Percentiles rank a stretch among this genome's conserved stretches.
Conservation (phyloP, 306 rosid genomes). For the Psophocarpus tetragonolobus region DNA sequence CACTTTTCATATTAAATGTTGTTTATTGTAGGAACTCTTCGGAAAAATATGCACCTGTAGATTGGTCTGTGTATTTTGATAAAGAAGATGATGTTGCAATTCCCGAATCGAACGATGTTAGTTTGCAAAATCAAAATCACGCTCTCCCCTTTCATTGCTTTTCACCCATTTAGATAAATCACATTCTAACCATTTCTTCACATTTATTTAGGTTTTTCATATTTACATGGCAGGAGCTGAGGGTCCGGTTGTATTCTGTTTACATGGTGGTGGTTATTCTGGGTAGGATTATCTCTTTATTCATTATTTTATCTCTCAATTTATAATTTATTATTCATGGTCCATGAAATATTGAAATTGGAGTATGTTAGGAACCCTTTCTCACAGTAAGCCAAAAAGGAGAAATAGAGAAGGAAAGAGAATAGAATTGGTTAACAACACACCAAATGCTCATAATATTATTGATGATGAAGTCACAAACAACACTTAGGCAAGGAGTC, state of each 20-base stretch:
- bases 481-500: too few relatives aligned
- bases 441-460: too few relatives aligned
- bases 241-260: slow-evolving; percentile 92
- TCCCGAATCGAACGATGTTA: slow-evolving; percentile 68
- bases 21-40: slow-evolving; percentile 54
- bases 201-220: slow-evolving; percentile 81
- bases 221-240: slow-evolving; percentile 91
- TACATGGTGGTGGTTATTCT: slow-evolving; percentile 95
- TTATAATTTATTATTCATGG: neutral
- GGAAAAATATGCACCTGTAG: slow-evolving; percentile 61
- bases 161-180: neutral
- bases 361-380: too few relatives aligned
- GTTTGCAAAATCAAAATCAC: slow-evolving; percentile 23
- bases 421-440: too few relatives aligned
- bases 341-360: neutral
- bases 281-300: slow-evolving; percentile 58
- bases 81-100: slow-evolving; percentile 68
- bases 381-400: too few relatives aligned
- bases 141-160: neutral
- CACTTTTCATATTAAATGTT: neutral
- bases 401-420: too few relatives aligned
- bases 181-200: slow-evolving; percentile 21
- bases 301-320: neutral
- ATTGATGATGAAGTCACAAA: too few relatives aligned
- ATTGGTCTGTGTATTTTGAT: slow-evolving; percentile 77